Base-by-base conservation (phyloP, 345 rosid species). In the Noccaea bulbosa region DNA sequence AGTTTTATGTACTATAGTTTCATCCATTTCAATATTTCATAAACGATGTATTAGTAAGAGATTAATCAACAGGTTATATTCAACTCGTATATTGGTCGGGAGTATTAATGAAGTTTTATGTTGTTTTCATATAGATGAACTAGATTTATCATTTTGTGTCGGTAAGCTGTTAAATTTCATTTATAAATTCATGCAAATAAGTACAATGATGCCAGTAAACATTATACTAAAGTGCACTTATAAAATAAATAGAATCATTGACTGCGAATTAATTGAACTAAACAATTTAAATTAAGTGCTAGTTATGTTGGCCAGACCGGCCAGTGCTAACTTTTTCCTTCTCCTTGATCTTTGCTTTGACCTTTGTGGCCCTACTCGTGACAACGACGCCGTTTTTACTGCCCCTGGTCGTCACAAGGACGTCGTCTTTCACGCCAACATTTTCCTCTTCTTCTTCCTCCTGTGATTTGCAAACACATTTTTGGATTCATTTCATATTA, bases 391-490 rank as follows among this genome's bases (percentile, higher is more conserved):
- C 58, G 65, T 11, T 65, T 47, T 1, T 22, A 17, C 5, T 3
- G 6, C 64, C 64, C 6, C 40, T 45, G 27, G 41, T 24, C 15
- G 24, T 30, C 35, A 64, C 58, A 3, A 63, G 9, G 9, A 55
- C 43, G 1, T 72, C 50, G 2, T 38, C 58, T 65, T 55, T 11
- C 1, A 11, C 8, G 4, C 5, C 44, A 45, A 72, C 27, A 30
- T 47, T 51, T 6, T 40, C 60, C 2, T 59, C 59, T 12, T 63
- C 56, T 51, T 61, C 16, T n/a, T 70, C 50, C 3, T 57, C 67
- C 77, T 73, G 53, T 43, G 45, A 46, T n/a, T 40, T 7, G 32
- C n/a, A 63, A 20, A 63, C 15, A 45, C 41, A 54, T 17, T 61
- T 51, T 52, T 52, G 9, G 3, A 6, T 33, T 50, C 14, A 44